Conservation (phyloP, 768 basidiomycete genomes). For the Podaxis sp. region DNA sequence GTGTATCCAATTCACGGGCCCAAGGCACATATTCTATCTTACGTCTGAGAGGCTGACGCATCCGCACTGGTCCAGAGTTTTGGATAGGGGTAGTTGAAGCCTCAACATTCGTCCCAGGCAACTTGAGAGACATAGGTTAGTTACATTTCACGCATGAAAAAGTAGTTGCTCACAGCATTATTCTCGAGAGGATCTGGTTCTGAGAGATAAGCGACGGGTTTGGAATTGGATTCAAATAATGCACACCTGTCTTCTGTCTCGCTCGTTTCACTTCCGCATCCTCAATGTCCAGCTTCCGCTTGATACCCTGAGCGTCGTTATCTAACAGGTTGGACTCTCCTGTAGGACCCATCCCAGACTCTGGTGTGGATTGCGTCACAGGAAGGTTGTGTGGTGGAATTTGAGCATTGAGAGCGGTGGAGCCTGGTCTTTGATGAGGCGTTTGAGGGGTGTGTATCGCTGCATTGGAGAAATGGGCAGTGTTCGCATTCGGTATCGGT, state of each 20-base stretch:
- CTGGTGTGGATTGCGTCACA: conserved; percentile 9
- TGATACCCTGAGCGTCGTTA: conserved; percentile 62
- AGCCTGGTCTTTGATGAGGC: conserved; percentile 15
- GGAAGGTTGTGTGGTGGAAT: conserved; percentile 14
- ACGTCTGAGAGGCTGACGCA: conserved; percentile 60
- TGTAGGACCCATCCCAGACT: conserved; percentile 13
- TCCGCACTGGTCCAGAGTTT: conserved; percentile 27
- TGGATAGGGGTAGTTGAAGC: conserved; percentile 22
- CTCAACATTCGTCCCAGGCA: conserved; percentile 28
- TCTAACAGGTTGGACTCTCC: conserved; percentile 47
- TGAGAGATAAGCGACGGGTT: not conserved
- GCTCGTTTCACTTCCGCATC: conserved; percentile 69
- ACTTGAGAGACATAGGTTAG: conserved; percentile 19
- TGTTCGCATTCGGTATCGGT: conserved; percentile 4
- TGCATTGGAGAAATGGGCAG: conserved; percentile 10
- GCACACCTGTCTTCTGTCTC: conserved; percentile 71
- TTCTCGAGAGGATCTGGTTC: conserved; percentile 45
- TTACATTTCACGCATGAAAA: conserved; percentile 11
- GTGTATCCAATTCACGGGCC: conserved; percentile 69
- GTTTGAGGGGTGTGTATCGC: conserved; percentile 14
- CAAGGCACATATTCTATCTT: conserved; percentile 90
- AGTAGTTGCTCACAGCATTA: conserved; percentile 38
- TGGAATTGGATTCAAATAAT: conserved; percentile 8
- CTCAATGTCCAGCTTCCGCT: conserved; percentile 69
- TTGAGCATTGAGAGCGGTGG: conserved; percentile 12